Evolutionary conservation across 495 filamentous ascomycete genomes (phyloP).

Genomic region (Penicillium pancosmium): DNA sequence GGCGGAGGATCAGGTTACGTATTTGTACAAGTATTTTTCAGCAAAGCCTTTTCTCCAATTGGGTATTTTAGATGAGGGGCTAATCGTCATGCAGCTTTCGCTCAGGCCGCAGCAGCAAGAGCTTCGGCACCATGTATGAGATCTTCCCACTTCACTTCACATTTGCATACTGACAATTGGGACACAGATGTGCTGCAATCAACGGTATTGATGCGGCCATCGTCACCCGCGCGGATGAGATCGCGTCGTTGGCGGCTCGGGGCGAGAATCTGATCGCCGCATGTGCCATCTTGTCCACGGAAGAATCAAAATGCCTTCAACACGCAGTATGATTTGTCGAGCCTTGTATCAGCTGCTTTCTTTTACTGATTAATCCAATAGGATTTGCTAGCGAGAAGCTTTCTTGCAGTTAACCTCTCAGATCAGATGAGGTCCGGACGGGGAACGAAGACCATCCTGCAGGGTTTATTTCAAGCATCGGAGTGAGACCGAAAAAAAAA

Average conservation of each 20-base stretch:
- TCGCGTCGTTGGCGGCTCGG: slow-evolving; percentile 67
- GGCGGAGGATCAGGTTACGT: slow-evolving; percentile 77
- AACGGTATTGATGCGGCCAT: slow-evolving; percentile 77
- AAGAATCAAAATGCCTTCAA: slow-evolving; percentile 62
- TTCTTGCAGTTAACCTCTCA: slow-evolving; percentile 36
- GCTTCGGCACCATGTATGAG: slow-evolving; percentile 72
- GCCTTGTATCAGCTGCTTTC: neutral
- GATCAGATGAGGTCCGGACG: slow-evolving; percentile 1
- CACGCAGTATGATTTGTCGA: slow-evolving; percentile 52
- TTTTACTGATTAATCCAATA: slow-evolving; percentile 17
- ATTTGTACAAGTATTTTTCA: slow-evolving; percentile 71
- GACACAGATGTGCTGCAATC: slow-evolving; percentile 69
- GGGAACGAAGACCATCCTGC: slow-evolving; percentile 22
- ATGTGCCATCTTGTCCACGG: slow-evolving; percentile 63
- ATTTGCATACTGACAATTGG: neutral
- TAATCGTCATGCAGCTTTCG: slow-evolving; percentile 46
- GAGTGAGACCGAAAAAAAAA: neutral
- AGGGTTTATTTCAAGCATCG: slow-evolving; percentile 24
- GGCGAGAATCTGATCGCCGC: slow-evolving; percentile 76
- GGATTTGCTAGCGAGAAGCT: slow-evolving; percentile 39
- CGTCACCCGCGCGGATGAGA: slow-evolving; percentile 73
- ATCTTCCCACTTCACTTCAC: neutral
- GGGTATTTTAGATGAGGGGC: neutral
- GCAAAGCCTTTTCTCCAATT: neutral
- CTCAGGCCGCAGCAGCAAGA: slow-evolving; percentile 72